Evolutionary conservation across 371 early-diverging fungal genomes (phyloP), one percentile per base, ranked within the genome.

Genomic region (Mucor sp.): DNA sequence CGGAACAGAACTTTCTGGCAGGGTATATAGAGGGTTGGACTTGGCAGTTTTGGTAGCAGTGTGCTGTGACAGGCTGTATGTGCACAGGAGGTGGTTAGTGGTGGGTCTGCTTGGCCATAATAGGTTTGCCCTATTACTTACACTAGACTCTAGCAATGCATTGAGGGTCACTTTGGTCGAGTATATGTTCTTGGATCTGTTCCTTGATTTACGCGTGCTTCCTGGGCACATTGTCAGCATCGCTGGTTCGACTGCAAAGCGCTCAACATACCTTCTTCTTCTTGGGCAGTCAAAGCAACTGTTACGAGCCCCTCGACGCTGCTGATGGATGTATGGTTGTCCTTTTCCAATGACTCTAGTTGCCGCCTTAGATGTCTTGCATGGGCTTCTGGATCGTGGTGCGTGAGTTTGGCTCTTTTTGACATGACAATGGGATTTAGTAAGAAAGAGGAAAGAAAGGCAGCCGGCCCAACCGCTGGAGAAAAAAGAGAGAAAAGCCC

Each of bases 1-100:
- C 89, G 0, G 90, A 85, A 60, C 90, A 90, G 68, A 90, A 89
- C 30, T 87, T 82, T 60, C 90, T 75, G 15, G 86, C 76, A 23
- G 90, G 90, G 62, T 86, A 87, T 56, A 67, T 62, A 9, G 89
- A 88, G 0, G 88, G 87, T 5, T 63, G 69, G 35, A 84, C 86
- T 28, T 79, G 67, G 44, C 85, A 87, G 4, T 85, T 85, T 27
- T 87, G 62, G 71, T 90, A 90, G 1, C 82, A 77, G 11, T 85
- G 80, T 1, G 59, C 23, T 33, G 68, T 68, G 23, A 62, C 58
- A 17, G 82, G 74, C 55, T 80, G 71, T 12, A 70, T 7, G 33
- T n/a, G n/a, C n/a, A n/a, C 41, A 17, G 5, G 1, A 53, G 4
- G 12, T 6, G 11, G 53, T 27, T 5, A 11, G 15, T 53, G 23